phyloP scores from a whole-genome alignment of 257 asterid genomes.

The Ligustrum vulgare region DNA sequence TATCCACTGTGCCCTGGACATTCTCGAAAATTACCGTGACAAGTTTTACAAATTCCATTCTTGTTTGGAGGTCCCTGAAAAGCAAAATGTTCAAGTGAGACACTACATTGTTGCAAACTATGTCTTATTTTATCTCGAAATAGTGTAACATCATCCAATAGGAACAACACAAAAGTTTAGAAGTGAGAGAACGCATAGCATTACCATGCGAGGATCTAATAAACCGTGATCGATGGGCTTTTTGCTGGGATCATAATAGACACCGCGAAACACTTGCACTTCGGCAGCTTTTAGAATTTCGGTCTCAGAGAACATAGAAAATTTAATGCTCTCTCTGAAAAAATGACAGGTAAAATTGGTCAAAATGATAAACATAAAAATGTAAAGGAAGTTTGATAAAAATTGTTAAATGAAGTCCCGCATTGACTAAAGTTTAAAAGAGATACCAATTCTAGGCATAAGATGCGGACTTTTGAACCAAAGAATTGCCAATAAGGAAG shows the following conservation, averaged over 20 bases:
- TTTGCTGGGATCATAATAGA: constrained; percentile 49
- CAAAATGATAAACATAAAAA: constrained; percentile 17
- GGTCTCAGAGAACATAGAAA: constrained; percentile 60
- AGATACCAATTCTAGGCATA: not conserved
- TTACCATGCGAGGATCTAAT: constrained; percentile 86
- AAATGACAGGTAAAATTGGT: constrained; percentile 16
- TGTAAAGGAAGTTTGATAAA: not conserved
- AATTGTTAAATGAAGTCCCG: not conserved
- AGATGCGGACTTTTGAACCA: not conserved
- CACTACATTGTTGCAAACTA: not conserved
- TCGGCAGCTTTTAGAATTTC: constrained; percentile 69
- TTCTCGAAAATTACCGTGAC: constrained; percentile 56
- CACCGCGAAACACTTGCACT: constrained; percentile 62
- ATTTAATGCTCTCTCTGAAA: constrained; percentile 73
- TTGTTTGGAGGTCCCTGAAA: constrained; percentile 90
- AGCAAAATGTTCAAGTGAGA: constrained; percentile 14
- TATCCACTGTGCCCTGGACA: constrained; percentile 95
- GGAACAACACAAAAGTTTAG: not conserved
- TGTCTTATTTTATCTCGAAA: not conserved
- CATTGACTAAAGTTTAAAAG: not conserved
- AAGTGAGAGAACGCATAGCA: not conserved
- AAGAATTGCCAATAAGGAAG: not conserved
- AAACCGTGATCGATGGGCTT: constrained; percentile 61
- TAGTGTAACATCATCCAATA: not conserved
- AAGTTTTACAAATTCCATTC: constrained; percentile 58